Evolutionary conservation across 2,329 filamentous ascomycete species (phyloP).

Genomic region (Fusarium annulatum): DNA sequence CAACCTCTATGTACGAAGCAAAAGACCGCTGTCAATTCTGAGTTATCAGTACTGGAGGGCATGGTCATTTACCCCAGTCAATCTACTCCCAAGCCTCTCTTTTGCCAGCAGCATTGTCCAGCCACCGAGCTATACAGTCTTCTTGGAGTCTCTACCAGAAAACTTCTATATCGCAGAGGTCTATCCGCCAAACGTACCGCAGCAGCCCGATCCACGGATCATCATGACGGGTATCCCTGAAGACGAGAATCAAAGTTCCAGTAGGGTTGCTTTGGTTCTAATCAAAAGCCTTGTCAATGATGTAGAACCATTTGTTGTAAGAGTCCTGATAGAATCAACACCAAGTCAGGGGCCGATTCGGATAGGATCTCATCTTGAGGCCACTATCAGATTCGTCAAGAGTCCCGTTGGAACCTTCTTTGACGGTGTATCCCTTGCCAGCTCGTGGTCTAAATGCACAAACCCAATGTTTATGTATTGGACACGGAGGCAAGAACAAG

Average conservation of each 20-base stretch:
- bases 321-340: too few relatives aligned
- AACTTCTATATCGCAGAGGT: not conserved
- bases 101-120: fast-evolving
- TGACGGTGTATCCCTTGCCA: not conserved
- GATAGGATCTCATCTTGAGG: too few relatives aligned
- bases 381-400: not conserved
- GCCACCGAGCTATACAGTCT: not conserved
- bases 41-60: not conserved
- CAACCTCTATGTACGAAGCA: fast-evolving
- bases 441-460: not conserved
- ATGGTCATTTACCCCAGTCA: not conserved
- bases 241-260: fast-evolving
- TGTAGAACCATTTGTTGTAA: not conserved
- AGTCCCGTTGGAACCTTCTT: fast-evolving
- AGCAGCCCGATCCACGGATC: not conserved
- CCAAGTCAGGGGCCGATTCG: too few relatives aligned
- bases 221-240: not conserved
- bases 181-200: fast-evolving
- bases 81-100: not conserved
- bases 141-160: not conserved
- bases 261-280: not conserved
- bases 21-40: fast-evolving
- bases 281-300: fast-evolving
- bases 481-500: fast-evolving
- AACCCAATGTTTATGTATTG: fast-evolving